A percentile compares a stretch with the other conserved stretches of the same genome.
These are phyloP conservation scores for Triadica sebifera DNA, from an alignment of 345 rosid genomes.

Conservation along the genomic window DNA sequence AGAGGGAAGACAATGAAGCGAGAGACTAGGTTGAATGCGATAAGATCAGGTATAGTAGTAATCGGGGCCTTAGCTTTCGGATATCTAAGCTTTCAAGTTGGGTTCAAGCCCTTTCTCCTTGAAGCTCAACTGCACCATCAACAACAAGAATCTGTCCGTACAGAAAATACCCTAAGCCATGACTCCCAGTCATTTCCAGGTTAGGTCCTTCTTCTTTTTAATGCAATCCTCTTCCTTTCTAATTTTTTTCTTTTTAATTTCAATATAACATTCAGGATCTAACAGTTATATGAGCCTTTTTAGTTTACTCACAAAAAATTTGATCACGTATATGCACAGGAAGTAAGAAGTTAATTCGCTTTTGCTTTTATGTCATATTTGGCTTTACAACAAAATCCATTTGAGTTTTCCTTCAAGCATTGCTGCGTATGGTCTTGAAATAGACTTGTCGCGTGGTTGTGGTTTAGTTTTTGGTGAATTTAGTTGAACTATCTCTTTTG, in stretches of 20 bases:
- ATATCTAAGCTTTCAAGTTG: constrained; percentile 57
- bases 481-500: background rate
- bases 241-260: too few species aligned
- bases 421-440: too few species aligned
- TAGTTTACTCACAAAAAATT: too few species aligned
- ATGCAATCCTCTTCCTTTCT: background rate
- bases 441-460: too few species aligned
- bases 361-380: background rate
- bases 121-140: constrained; percentile 37
- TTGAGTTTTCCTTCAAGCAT: background rate
- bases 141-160: background rate
- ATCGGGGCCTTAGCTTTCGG: constrained; percentile 74
- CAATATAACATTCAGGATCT: background rate
- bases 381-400: background rate
- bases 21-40: constrained; percentile 40
- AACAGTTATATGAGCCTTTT: too few species aligned
- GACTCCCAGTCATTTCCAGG: constrained; percentile 12
- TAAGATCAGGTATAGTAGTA: constrained; percentile 54
- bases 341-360: background rate
- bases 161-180: constrained; percentile 2
- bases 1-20: constrained; percentile 14
- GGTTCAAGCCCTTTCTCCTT: constrained; percentile 66
- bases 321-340: too few species aligned
- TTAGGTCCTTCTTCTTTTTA: background rate
- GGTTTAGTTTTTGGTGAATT: too few species aligned